Evolutionary conservation across 495 filamentous ascomycete species (phyloP).

Genomic region (Neurospora pannonica): DNA sequence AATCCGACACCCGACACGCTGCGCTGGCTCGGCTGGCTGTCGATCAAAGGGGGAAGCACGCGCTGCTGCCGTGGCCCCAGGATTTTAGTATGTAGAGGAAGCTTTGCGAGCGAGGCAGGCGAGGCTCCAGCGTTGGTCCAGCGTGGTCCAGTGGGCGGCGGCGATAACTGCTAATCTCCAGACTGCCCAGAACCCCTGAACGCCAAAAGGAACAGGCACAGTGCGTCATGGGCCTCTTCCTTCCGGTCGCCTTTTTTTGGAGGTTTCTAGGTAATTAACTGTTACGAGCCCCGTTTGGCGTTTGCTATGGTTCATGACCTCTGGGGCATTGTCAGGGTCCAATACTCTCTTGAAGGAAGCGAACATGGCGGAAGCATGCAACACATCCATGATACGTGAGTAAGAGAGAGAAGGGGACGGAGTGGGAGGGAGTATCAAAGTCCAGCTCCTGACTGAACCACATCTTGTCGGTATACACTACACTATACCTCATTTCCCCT

Average conservation of each 20-base stretch:
- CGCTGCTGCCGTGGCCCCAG: not conserved
- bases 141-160: not conserved
- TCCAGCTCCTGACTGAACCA: not conserved
- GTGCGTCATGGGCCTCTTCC: not conserved
- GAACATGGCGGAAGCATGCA: not conserved
- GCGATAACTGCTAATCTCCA: not conserved
- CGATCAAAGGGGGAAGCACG: not conserved
- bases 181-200: not conserved
- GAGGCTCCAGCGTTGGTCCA: not conserved
- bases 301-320: not conserved
- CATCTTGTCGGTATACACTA: not conserved
- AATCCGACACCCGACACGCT: not conserved
- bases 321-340: not conserved
- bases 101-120: not conserved
- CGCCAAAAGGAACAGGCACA: not conserved
- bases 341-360: not conserved
- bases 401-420: not conserved
- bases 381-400: not conserved
- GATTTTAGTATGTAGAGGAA: not conserved
- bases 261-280: not conserved
- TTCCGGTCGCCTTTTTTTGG: not conserved
- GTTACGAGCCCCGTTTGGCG: not conserved
- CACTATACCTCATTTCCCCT: not conserved
- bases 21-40: not conserved
- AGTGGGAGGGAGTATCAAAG: not conserved